Conservation (phyloP, 2,329 filamentous ascomycete species). For the Hypocrella siamensis region DNA sequence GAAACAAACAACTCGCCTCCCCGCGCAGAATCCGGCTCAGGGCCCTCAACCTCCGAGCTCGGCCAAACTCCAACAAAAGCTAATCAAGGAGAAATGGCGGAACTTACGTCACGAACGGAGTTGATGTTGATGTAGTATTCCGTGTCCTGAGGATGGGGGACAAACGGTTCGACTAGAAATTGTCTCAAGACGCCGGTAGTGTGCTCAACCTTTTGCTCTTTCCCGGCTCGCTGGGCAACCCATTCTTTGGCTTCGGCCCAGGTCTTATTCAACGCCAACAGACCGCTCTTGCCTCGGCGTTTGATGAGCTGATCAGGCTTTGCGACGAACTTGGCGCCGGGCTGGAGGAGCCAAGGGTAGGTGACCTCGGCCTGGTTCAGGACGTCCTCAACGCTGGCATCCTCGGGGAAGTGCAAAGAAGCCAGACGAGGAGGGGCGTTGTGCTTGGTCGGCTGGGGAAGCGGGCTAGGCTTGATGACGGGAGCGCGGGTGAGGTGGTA, state of each 20-base stretch:
- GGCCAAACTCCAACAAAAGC: constrained; percentile 6
- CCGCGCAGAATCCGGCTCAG: too few species aligned
- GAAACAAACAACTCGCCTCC: too few species aligned
- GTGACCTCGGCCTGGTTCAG: constrained; percentile 91
- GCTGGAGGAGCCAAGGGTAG: constrained; percentile 84
- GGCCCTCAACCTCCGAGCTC: too few species aligned
- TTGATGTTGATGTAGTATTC: constrained; percentile 99
- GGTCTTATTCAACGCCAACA: constrained; percentile 90
- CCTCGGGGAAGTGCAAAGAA: constrained; percentile 83
- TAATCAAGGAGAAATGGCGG: constrained; percentile 6
- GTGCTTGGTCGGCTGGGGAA: constrained; percentile 70
- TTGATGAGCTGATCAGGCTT: constrained; percentile 99
- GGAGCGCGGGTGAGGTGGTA: constrained; percentile 97
- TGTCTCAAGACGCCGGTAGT: constrained; percentile 77
- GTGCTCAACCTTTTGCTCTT: constrained; percentile 85
- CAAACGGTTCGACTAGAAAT: constrained; percentile 97
- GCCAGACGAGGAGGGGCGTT: constrained; percentile 85
- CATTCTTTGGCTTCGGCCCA: constrained; percentile 90
- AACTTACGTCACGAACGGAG: constrained; percentile 94
- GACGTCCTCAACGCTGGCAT: constrained; percentile 65
- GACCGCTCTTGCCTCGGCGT: constrained; percentile 96
- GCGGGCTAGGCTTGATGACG: constrained; percentile 94
- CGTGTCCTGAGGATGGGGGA: constrained; percentile 85
- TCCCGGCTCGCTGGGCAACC: constrained; percentile 84
- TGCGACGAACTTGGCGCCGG: constrained; percentile 84